A percentile compares a stretch with the other conserved stretches of the same genome.
These are phyloP conservation scores for Nothomitra cinnamomea DNA, from an alignment of 2,329 filamentous ascomycete species.

Conservation along the genomic window DNA sequence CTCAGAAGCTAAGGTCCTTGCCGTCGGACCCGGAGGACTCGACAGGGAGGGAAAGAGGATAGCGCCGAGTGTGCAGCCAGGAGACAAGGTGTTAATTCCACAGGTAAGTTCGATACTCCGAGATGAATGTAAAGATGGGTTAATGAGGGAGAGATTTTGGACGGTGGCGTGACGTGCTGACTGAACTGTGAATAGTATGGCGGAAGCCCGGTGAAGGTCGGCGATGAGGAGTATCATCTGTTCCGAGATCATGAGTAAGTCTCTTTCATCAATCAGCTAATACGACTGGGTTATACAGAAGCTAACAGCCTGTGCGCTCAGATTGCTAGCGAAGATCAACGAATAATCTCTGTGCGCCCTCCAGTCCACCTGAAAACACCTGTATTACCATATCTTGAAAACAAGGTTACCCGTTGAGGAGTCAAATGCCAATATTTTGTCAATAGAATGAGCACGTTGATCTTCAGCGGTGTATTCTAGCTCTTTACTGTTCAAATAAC, in stretches of 20 bases:
- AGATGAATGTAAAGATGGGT: too few relatives aligned
- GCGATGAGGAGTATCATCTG: constrained; percentile 87
- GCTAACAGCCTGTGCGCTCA: constrained; percentile 22
- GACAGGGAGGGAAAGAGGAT: constrained; percentile 83
- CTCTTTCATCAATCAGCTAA: not conserved
- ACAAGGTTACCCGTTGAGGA: not conserved
- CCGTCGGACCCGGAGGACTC: constrained; percentile 75
- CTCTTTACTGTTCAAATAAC: not conserved
- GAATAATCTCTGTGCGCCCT: constrained; percentile 45
- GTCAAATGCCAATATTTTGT: not conserved
- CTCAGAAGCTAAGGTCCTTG: constrained; percentile 92
- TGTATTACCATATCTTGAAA: not conserved
- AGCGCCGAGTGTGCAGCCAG: constrained; percentile 62
- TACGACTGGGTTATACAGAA: not conserved
- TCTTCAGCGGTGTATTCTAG: not conserved
- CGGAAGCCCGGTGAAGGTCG: constrained; percentile 89
- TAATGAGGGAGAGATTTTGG: too few relatives aligned
- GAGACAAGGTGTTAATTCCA: constrained; percentile 91
- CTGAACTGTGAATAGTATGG: constrained; percentile 47
- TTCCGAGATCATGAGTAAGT: constrained; percentile 98
- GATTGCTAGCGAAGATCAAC: constrained; percentile 97
- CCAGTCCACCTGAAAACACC: not conserved
- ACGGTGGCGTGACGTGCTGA: not conserved
- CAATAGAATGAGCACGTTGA: not conserved
- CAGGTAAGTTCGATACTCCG: constrained; percentile 48